Percentiles rank a stretch among this genome's conserved stretches.
These are phyloP conservation scores for Torrubiellomyces zombiae DNA, from an alignment of 2,329 filamentous ascomycete genomes.

Conservation along the genomic window DNA sequence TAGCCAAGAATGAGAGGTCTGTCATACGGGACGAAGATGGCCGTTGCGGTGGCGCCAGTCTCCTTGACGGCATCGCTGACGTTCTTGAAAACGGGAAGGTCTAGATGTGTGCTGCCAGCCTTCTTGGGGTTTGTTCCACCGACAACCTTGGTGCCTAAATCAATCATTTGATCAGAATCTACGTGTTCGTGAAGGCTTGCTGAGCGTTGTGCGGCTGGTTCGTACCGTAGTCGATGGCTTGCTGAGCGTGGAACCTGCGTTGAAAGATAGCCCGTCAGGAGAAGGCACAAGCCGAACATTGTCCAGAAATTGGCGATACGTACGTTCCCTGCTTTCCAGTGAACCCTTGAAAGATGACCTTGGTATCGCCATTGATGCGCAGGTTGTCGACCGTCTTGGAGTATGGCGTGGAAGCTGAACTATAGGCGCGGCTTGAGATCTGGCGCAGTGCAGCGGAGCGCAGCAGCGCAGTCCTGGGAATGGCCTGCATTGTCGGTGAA, in stretches of 20 bases:
- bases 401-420: slow-evolving; percentile 53
- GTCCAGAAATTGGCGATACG: too few relatives aligned
- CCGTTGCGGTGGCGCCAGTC: slow-evolving; percentile 79
- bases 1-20: slow-evolving; percentile 5
- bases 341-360: slow-evolving; percentile 94
- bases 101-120: slow-evolving; percentile 78
- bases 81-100: slow-evolving; percentile 80
- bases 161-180: too few relatives aligned
- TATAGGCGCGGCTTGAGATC: slow-evolving; percentile 53
- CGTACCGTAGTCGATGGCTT: slow-evolving; percentile 96
- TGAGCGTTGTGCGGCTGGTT: slow-evolving; percentile 3
- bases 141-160: slow-evolving; percentile 79
- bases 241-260: slow-evolving; percentile 81
- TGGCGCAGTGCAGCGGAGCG: slow-evolving; percentile 53
- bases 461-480: slow-evolving; percentile 54
- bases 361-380: slow-evolving; percentile 82
- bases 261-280: too few relatives aligned
- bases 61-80: slow-evolving; percentile 79
- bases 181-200: too few relatives aligned
- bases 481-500: slow-evolving; percentile 60
- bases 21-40: slow-evolving; percentile 85
- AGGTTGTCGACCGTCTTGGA: slow-evolving; percentile 66
- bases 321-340: slow-evolving; percentile 93
- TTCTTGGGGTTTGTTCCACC: slow-evolving; percentile 99
- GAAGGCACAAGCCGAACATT: too few relatives aligned